These are phyloP conservation scores for Mimosa pudica DNA, from an alignment of 306 rosid species.

Conservation along the genomic window DNA sequence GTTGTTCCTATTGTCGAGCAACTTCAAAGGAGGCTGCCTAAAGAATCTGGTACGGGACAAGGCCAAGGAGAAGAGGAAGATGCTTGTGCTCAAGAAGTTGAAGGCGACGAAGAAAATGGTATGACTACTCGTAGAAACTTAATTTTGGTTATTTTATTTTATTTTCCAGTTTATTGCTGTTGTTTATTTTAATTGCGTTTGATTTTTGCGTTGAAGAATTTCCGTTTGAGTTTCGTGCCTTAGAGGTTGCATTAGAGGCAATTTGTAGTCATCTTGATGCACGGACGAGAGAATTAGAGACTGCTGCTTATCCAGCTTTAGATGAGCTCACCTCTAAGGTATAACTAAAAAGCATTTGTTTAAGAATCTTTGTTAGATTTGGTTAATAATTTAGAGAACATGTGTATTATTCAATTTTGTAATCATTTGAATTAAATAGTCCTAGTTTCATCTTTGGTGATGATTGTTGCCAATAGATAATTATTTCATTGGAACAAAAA, in stretches of 20 bases:
- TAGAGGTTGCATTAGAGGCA: slow-evolving; percentile 72
- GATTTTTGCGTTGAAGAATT: slow-evolving; percentile 49
- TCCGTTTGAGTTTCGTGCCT: slow-evolving; percentile 81
- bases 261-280: slow-evolving; percentile 80
- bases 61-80: slow-evolving; percentile 58
- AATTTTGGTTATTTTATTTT: neutral
- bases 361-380: neutral
- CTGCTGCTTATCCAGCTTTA: slow-evolving; percentile 74
- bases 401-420: slow-evolving; percentile 8
- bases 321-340: slow-evolving; percentile 85
- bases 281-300: slow-evolving; percentile 64
- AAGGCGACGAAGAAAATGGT: slow-evolving; percentile 61
- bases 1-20: slow-evolving; percentile 71
- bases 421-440: neutral
- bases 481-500: neutral
- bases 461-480: neutral
- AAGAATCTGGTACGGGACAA: slow-evolving; percentile 27
- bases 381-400: slow-evolving; percentile 27
- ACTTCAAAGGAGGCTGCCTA: slow-evolving; percentile 61
- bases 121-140: neutral
- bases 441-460: neutral
- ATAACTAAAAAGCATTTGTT: neutral
- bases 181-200: neutral
- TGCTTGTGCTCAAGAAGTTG: slow-evolving; percentile 47
- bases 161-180: neutral